Percentiles rank a stretch among this genome's conserved stretches.
Conservation (phyloP, 768 basidiomycete genomes). For the Termitomyces sp. region DNA sequence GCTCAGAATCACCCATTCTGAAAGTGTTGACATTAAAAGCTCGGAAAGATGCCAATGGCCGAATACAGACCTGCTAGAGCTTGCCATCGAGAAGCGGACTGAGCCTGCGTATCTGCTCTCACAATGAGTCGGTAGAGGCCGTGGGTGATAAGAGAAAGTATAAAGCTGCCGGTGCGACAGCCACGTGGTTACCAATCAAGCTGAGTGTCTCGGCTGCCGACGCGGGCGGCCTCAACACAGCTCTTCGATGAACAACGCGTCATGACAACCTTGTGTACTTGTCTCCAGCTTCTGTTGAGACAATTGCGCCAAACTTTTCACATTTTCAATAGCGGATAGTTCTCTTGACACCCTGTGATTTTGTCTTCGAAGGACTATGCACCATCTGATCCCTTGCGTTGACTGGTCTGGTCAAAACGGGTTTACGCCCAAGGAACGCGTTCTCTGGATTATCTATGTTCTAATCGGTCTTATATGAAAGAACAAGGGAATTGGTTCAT, state of each 20-base stretch:
- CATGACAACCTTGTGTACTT: neutral
- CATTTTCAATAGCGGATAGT: neutral
- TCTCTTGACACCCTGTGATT: neutral
- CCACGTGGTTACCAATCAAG: constrained; percentile 11
- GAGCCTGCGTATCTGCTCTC: neutral
- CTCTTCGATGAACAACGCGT: neutral
- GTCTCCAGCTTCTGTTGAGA: neutral
- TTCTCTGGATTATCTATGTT: neutral
- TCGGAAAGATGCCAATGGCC: neutral
- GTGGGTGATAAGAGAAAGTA: neutral
- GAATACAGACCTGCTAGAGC: constrained; percentile 27
- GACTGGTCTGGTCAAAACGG: neutral
- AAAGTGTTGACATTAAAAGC: constrained; percentile 10
- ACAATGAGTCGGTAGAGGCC: neutral
- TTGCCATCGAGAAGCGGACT: constrained; percentile 12
- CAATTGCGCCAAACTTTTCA: neutral
- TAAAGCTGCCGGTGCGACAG: constrained; percentile 4
- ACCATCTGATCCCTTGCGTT: neutral
- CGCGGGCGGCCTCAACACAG: neutral
- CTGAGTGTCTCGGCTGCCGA: neutral
- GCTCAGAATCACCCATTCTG: constrained; percentile 45
- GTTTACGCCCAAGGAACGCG: neutral
- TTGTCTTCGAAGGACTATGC: neutral
- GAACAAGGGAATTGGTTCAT: neutral
- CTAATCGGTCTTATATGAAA: neutral